Base-by-base conservation (phyloP, 805 yeast species). In the Hanseniaspora singularis region DNA sequence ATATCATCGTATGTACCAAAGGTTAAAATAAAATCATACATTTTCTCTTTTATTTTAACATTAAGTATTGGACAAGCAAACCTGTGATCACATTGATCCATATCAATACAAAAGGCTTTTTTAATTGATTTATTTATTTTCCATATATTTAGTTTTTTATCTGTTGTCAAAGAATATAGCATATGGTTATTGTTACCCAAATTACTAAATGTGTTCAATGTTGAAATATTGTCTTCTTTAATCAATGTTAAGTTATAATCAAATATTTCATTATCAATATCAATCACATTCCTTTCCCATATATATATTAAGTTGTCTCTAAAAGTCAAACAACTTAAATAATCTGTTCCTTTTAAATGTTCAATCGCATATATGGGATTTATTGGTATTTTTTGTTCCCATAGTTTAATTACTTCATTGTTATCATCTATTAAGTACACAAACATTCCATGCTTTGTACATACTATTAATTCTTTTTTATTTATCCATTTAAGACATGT, bases 211-310 rank as follows among this genome's bases (percentile, higher is more conserved):
- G 6, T 23, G 18, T 23, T 23, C 30, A 23, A 19, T 10, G 39
- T 36, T 6, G 30, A 22, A 6, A 36, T 18, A 3, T 20, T 30
- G 8, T 36, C 19, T 15, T 22, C 30, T 15, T 31, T 36, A 12
- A 36, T 9, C n/a, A 43, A 14, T 10, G 15, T 16, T 10, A 43
- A 10, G 8, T 37, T 24, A 11, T 43, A 43, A 6, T 32, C 20
- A 22, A 26, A 43, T 2, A 43, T 43, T 14, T 37, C 32, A 15
- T 36, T 33, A 15, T 23, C 40, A 8, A 43, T n/a, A 22, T 43
- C 47, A 12, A 43, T 43, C 19, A 43, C 10, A 11, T 33, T 28
- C 36, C 47, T 37, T 10, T 23, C 15, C 47, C 47, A 43, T 3
- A 43, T n/a, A 30, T 43, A 43, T 18, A 31, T 16, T 15, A 43